These are phyloP conservation scores for Aspergillus biplanus DNA, from an alignment of 495 filamentous ascomycete genomes.

Conservation along the genomic window DNA sequence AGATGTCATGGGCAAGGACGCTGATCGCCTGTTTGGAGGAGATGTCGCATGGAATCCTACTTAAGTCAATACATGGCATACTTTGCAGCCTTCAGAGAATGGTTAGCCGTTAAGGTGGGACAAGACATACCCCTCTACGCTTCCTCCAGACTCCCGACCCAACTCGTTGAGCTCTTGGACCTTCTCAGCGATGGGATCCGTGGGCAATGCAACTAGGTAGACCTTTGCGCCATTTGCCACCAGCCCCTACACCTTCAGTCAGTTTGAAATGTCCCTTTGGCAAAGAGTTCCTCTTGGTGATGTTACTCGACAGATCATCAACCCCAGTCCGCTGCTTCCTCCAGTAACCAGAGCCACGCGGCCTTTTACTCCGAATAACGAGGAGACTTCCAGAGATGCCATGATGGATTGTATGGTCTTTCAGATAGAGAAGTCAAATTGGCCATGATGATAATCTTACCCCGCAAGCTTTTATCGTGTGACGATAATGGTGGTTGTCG, in stretches of 20 bases:
- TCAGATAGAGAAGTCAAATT: background rate
- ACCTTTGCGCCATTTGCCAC: constrained; percentile 49
- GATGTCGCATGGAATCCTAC: constrained; percentile 35
- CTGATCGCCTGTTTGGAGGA: constrained; percentile 41
- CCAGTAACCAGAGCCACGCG: constrained; percentile 48
- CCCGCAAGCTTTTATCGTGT: constrained; percentile 3
- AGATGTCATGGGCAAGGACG: constrained; percentile 28
- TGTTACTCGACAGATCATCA: constrained; percentile 46
- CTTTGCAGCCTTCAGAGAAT: background rate
- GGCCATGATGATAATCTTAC: background rate
- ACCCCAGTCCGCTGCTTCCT: constrained; percentile 47
- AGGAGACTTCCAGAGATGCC: background rate
- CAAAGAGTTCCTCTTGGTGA: background rate
- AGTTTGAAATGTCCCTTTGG: background rate
- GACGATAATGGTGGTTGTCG: background rate
- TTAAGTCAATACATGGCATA: background rate
- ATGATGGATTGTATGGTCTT: background rate
- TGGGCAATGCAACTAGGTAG: constrained; percentile 40
- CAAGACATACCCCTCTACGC: constrained; percentile 35
- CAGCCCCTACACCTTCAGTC: constrained; percentile 32
- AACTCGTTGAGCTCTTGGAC: constrained; percentile 37
- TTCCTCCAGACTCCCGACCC: constrained; percentile 34
- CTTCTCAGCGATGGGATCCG: constrained; percentile 38
- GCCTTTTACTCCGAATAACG: constrained; percentile 33
- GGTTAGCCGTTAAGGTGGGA: background rate